A percentile compares a stretch with the other conserved stretches of the same genome.
These are phyloP conservation scores for Clarireedia monteithiana DNA, from an alignment of 2,329 filamentous ascomycete genomes.

Conservation along the genomic window DNA sequence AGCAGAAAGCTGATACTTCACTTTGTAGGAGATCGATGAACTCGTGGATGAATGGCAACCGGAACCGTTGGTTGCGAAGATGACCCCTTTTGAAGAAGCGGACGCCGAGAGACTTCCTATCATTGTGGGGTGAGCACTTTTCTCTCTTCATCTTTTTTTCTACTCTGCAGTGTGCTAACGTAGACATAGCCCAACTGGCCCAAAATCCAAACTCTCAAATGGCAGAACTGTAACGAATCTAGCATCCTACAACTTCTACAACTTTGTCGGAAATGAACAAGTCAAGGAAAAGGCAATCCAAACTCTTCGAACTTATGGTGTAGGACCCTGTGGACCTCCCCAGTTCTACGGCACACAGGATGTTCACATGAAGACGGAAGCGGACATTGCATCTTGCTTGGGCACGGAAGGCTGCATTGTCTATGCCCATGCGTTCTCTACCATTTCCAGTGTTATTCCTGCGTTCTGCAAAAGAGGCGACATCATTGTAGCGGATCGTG, in stretches of 20 bases:
- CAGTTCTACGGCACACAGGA: constrained; percentile 98
- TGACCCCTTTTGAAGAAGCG: constrained; percentile 66
- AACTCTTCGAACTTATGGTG: constrained; percentile 88
- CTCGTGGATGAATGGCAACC: constrained; percentile 94
- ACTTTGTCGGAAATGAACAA: constrained; percentile 85
- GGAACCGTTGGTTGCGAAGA: constrained; percentile 74
- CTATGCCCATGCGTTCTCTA: constrained; percentile 93
- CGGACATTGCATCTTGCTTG: constrained; percentile 83
- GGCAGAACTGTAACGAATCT: constrained; percentile 90
- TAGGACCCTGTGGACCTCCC: constrained; percentile 91
- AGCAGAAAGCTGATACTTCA: neutral
- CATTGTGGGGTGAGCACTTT: constrained; percentile 67
- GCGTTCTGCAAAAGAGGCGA: constrained; percentile 96
- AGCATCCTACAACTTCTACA: constrained; percentile 95
- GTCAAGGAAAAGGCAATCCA: constrained; percentile 94
- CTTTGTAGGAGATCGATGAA: constrained; percentile 77
- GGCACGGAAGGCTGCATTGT: constrained; percentile 87
- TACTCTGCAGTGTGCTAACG: constrained; percentile 7
- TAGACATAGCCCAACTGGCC: constrained; percentile 66
- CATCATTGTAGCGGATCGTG: constrained; percentile 90
- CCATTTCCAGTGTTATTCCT: constrained; percentile 93
- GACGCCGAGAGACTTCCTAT: constrained; percentile 82
- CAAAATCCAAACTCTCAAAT: constrained; percentile 80
- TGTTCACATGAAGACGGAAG: constrained; percentile 94
- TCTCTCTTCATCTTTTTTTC: neutral